These are phyloP conservation scores for Dictyostelium citrinum DNA, from an alignment of 78 protist genomes.

Conservation along the genomic window DNA sequence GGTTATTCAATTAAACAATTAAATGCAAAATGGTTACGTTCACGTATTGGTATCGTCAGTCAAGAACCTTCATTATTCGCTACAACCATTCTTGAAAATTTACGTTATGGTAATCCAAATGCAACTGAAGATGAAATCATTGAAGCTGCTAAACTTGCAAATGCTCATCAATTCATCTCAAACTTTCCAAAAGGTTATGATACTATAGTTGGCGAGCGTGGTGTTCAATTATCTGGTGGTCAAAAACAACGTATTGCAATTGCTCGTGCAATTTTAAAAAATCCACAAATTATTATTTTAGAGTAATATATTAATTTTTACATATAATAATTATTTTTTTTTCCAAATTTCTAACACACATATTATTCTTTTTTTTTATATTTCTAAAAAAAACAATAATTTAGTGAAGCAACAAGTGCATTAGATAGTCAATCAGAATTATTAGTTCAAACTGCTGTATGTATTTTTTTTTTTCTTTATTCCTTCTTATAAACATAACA, in stretches of 20 bases:
- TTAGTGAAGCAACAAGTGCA: conserved; percentile 91
- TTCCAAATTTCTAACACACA: neutral
- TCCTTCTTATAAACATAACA: neutral
- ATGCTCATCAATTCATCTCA: conserved; percentile 94
- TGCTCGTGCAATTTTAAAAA: conserved; percentile 91
- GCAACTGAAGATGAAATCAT: conserved; percentile 45
- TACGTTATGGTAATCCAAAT: conserved; percentile 81
- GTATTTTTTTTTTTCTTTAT: neutral
- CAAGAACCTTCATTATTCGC: conserved; percentile 93
- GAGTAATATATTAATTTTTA: conserved; percentile 34
- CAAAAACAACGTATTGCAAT: conserved; percentile 94
- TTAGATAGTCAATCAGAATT: conserved; percentile 93
- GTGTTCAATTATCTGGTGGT: conserved; percentile 89
- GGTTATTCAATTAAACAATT: conserved; percentile 67
- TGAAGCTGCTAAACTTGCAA: conserved; percentile 92
- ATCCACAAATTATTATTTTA: conserved; percentile 75
- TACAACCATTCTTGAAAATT: conserved; percentile 88
- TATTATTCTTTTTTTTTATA: too few relatives aligned
- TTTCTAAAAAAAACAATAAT: neutral
- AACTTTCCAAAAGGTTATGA: conserved; percentile 88
- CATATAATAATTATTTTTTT: neutral
- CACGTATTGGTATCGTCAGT: conserved; percentile 71
- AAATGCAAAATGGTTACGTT: conserved; percentile 72
- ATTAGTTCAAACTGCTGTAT: conserved; percentile 76
- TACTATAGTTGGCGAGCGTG: conserved; percentile 94